Evolutionary conservation across 2,329 filamentous ascomycete species (phyloP).

Genomic region (Arthrobotrys conoides): DNA sequence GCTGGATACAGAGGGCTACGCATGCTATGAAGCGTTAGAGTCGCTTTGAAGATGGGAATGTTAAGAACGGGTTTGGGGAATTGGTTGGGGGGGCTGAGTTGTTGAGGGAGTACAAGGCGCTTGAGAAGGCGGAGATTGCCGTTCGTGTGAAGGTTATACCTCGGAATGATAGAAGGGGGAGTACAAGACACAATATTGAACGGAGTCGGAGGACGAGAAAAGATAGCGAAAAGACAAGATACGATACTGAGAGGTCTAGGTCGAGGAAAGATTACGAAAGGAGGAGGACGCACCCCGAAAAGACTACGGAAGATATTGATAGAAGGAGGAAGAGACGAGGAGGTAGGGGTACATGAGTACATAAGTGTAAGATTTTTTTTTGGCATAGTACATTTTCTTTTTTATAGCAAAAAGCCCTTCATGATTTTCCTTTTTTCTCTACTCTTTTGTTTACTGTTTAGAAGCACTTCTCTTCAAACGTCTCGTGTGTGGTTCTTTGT

Average conservation of each 20-base stretch:
- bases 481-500: background rate
- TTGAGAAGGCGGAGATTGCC: constrained; percentile 21
- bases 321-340: background rate
- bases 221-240: background rate
- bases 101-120: constrained; percentile 29
- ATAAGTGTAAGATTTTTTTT: background rate
- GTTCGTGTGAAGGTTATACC: background rate
- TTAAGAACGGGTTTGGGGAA: constrained; percentile 67
- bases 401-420: background rate
- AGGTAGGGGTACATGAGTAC: background rate
- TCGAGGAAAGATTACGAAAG: background rate
- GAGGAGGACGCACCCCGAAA: background rate
- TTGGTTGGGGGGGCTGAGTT: constrained; percentile 13
- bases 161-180: background rate
- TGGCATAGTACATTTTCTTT: background rate
- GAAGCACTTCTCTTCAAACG: background rate
- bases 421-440: background rate
- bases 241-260: too few relatives aligned
- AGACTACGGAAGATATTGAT: background rate
- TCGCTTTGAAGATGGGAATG: constrained; percentile 67
- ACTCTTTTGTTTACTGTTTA: background rate
- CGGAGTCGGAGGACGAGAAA: too few relatives aligned
- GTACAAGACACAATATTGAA: background rate
- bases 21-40: constrained; percentile 50
- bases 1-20: constrained; percentile 56